Percentiles rank a stretch among this genome's conserved stretches.
These are phyloP conservation scores for Candida endomychidarum DNA, from an alignment of 805 yeast species.

Conservation along the genomic window DNA sequence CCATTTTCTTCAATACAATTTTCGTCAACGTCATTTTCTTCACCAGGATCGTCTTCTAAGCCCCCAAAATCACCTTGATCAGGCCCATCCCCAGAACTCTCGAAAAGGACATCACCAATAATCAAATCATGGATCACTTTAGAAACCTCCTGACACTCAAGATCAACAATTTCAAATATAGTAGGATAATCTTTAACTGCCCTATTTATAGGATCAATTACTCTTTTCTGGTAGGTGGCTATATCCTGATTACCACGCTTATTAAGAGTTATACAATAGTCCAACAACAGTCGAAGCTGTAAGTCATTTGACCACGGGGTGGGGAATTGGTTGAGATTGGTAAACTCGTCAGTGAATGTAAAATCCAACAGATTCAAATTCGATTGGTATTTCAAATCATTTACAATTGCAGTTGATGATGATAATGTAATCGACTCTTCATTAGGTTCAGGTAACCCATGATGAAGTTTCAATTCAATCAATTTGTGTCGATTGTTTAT, in stretches of 20 bases:
- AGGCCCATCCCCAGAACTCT: background rate
- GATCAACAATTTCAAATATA: conserved; percentile 26
- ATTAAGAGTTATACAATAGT: conserved; percentile 28
- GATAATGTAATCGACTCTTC: conserved; percentile 25
- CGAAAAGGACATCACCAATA: conserved; percentile 1
- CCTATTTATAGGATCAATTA: conserved; percentile 11
- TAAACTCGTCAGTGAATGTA: conserved; percentile 4
- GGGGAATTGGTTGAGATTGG: conserved; percentile 1
- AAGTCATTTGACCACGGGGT: conserved; percentile 32
- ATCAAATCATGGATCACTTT: conserved; percentile 9
- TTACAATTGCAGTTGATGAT: conserved; percentile 54
- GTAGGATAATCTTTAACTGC: conserved; percentile 24
- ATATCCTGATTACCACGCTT: conserved; percentile 9
- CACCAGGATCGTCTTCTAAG: conserved; percentile 4
- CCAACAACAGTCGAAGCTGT: conserved; percentile 29
- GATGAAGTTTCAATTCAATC: conserved; percentile 49
- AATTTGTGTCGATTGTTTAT: conserved; percentile 56
- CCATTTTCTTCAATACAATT: conserved; percentile 14
- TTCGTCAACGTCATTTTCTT: conserved; percentile 9
- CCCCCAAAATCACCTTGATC: background rate
- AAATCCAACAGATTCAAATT: conserved; percentile 29
- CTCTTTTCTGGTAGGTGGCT: conserved; percentile 3
- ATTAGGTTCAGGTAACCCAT: conserved; percentile 43
- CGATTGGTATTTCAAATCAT: conserved; percentile 57
- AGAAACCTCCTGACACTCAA: conserved; percentile 16